Conservation (phyloP, 2,329 filamentous ascomycete species). For the Penicillium sp. region DNA sequence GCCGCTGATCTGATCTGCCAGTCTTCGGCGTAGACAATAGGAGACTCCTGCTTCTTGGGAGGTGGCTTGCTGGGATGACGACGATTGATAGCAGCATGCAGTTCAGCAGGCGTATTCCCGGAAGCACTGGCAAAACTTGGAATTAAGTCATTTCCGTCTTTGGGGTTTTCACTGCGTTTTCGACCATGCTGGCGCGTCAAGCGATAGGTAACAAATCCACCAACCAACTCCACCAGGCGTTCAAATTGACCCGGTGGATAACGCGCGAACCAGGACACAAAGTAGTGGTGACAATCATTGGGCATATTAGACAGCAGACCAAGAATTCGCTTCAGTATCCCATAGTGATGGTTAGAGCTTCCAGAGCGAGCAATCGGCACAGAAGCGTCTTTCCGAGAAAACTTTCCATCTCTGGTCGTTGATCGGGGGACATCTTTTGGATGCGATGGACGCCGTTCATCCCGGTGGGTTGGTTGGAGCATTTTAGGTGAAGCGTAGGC, state of each 20-base stretch:
- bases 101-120: conserved; percentile 63
- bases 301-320: conserved; percentile 77
- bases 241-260: conserved; percentile 68
- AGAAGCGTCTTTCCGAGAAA: conserved; percentile 18
- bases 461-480: conserved; percentile 19
- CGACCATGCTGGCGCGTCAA: conserved; percentile 70
- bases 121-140: conserved; percentile 70
- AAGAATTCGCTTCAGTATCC: conserved; percentile 80
- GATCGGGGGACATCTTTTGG: conserved; percentile 22
- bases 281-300: conserved; percentile 71
- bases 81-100: conserved; percentile 73
- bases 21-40: conserved; percentile 71
- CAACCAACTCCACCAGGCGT: conserved; percentile 72
- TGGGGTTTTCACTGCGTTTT: conserved; percentile 59
- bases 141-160: conserved; percentile 60
- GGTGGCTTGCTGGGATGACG: conserved; percentile 51
- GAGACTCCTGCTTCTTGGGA: conserved; percentile 52
- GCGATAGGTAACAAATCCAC: conserved; percentile 78
- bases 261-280: conserved; percentile 76
- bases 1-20: conserved; percentile 87
- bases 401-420: conserved; percentile 16
- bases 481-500: conserved; percentile 16
- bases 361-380: conserved; percentile 30
- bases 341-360: conserved; percentile 69
- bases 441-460: conserved; percentile 31